phyloP scores from a whole-genome alignment of 2,329 filamentous ascomycete species.

The Penicillium paneum region DNA sequence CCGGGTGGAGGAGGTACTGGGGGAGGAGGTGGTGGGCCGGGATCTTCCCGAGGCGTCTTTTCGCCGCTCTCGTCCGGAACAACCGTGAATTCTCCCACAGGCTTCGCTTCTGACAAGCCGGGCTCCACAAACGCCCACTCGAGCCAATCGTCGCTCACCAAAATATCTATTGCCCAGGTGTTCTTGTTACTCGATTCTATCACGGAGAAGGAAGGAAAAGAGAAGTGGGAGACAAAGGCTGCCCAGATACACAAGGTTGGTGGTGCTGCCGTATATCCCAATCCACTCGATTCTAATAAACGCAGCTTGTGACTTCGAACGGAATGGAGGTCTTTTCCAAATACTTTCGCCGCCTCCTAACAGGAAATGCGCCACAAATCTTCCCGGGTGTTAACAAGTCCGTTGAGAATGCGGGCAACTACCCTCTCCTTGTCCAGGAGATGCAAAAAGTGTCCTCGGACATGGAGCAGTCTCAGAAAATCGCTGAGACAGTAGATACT shows the following conservation, averaged over 20 bases:
- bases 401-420: constrained; percentile 73
- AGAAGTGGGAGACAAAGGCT: constrained; percentile 88
- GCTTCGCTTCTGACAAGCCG: constrained; percentile 51
- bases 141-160: constrained; percentile 66
- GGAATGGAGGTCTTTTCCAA: constrained; percentile 98
- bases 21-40: constrained; percentile 54
- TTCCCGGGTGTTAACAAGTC: constrained; percentile 75
- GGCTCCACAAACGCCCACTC: constrained; percentile 42
- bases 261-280: not conserved
- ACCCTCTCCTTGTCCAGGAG: constrained; percentile 76
- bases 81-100: constrained; percentile 53
- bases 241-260: constrained; percentile 88
- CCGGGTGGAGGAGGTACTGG: constrained; percentile 50
- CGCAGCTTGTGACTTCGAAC: constrained; percentile 89
- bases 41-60: constrained; percentile 56
- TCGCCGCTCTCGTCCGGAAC: constrained; percentile 59
- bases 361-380: constrained; percentile 85
- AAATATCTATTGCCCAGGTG: constrained; percentile 92
- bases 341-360: constrained; percentile 90
- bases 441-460: constrained; percentile 82
- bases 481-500: constrained; percentile 88
- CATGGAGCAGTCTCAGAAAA: constrained; percentile 78
- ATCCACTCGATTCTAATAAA: not conserved
- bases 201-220: constrained; percentile 86
- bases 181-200: constrained; percentile 91